These are phyloP conservation scores for Pascua sp. DNA, from an alignment of 1,284 basidiomycete species.

Conservation along the genomic window DNA sequence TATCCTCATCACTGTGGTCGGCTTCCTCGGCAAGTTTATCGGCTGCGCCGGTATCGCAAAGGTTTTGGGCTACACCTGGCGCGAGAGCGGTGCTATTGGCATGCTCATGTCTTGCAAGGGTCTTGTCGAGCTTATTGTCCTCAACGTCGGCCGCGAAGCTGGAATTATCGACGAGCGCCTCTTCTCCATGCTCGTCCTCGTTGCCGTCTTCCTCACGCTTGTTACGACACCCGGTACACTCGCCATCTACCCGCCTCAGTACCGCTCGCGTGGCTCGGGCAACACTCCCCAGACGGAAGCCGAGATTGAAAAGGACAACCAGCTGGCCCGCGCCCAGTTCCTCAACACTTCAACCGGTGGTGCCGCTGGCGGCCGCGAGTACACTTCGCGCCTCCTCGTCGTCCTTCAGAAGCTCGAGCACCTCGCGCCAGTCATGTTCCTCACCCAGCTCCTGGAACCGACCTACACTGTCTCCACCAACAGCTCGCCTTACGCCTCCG, in stretches of 20 bases:
- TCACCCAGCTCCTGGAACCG: conserved; percentile 53
- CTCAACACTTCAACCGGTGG: conserved; percentile 14
- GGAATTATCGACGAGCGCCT: conserved; percentile 66
- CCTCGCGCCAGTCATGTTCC: conserved; percentile 58
- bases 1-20: conserved; percentile 72
- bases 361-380: conserved; percentile 36
- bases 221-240: conserved; percentile 83
- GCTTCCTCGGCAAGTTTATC: conserved; percentile 72
- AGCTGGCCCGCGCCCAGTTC: conserved; percentile 18
- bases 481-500: conserved; percentile 55
- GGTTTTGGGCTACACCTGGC: conserved; percentile 63
- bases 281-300: background rate
- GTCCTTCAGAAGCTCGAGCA: conserved; percentile 88
- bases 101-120: conserved; percentile 92
- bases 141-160: conserved; percentile 80
- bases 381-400: conserved; percentile 60
- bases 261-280: conserved; percentile 39
- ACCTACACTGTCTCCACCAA: conserved; percentile 26
- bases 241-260: conserved; percentile 67
- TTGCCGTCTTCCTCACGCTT: conserved; percentile 79
- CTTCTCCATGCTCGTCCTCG: conserved; percentile 83
- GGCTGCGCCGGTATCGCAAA: conserved; percentile 66
- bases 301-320: conserved; percentile 25
- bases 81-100: conserved; percentile 82
- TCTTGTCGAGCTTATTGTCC: conserved; percentile 79